A percentile compares a stretch with the other conserved stretches of the same genome.
phyloP scores from a whole-genome alignment of 1,284 basidiomycete genomes.

The Cutaneotrichosporon sp. region DNA sequence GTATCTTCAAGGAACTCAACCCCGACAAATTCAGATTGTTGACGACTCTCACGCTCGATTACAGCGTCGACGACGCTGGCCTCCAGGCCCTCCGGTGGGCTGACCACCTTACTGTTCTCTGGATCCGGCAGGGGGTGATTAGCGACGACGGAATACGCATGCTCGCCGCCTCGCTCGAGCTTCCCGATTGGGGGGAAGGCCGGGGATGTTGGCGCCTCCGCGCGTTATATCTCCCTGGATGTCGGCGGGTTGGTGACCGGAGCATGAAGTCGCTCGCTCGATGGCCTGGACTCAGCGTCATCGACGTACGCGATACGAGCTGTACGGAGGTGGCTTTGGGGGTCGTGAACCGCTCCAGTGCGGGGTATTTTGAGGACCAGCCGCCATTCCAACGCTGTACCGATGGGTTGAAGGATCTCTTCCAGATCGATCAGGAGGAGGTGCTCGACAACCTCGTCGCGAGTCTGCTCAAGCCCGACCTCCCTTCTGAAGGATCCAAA shows the following conservation, averaged over 20 bases:
- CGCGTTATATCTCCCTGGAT: conserved; percentile 33
- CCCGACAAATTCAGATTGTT: conserved; percentile 26
- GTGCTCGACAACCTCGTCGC: conserved; percentile 32
- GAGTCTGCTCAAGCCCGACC: conserved; percentile 31
- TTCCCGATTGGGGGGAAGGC: conserved; percentile 15
- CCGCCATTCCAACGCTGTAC: conserved; percentile 41
- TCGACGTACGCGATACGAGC: conserved; percentile 44
- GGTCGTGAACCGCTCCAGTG: conserved; percentile 35
- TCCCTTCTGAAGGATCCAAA: background rate
- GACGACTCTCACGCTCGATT: conserved; percentile 40
- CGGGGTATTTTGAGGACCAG: conserved; percentile 29
- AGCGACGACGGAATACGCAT: conserved; percentile 39
- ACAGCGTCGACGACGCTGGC: conserved; percentile 33
- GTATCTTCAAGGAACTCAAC: conserved; percentile 24
- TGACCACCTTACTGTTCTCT: conserved; percentile 39
- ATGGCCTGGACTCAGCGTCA: conserved; percentile 41
- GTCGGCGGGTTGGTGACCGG: conserved; percentile 32
- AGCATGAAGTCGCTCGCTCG: conserved; percentile 36
- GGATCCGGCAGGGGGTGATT: conserved; percentile 33
- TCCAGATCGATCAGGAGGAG: conserved; percentile 26
- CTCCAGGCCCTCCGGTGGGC: conserved; percentile 35
- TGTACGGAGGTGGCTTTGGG: conserved; percentile 32
- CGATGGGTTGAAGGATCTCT: conserved; percentile 33
- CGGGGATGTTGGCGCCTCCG: conserved; percentile 34
- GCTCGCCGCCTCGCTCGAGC: conserved; percentile 30